Base-by-base conservation (phyloP, 345 rosid genomes). In the Trapa bicornis region DNA sequence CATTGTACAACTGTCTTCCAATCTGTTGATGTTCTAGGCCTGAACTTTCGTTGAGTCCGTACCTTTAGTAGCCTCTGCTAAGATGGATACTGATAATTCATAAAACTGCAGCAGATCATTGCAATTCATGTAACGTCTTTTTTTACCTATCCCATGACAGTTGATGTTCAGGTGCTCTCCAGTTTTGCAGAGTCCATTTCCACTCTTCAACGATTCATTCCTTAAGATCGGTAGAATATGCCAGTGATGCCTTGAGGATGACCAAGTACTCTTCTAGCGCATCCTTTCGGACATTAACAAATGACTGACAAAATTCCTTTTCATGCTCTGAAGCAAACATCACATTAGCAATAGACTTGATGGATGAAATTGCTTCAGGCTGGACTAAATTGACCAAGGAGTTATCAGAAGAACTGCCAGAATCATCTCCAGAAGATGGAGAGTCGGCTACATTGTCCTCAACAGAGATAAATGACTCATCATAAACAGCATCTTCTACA, bases 1-100 rank as follows among this genome's bases (percentile, higher is more conserved):
- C 68, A 74, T 89, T 71, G 79, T 86, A 42, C 91, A 89, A 71
- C 89, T 91, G 77, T 84, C 96, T 68, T 68, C 81, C 70, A 86
- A 92, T 79, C 85, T 92, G 67, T 76, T 89, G 58, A 89, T 92
- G 98, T 89, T 92, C 77, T 92, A 85, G 78, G 48, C 47, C 62
- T 69, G 48, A 17, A 50, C 11, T 48, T 33, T 22, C 36, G 41
- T 9, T 36, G n/a, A 45, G 50, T 17, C 17, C 36, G 61, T 67
- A 64, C 66, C 47, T 38, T 64, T 38, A 37, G 10, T 9, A 50
- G 54, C 54, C n/a, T 0, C 3, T 5, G 15, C 29, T 29, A 33
- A 10, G 33, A 57, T 57, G 35, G 61, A 56, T 57, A 29, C 2
- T 57, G 62, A 9, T 32, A 14, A 53, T 17, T 17, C 32, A 4